Evolutionary conservation across 2,329 filamentous ascomycete species (phyloP).

Genomic region (Xylaria sp.): DNA sequence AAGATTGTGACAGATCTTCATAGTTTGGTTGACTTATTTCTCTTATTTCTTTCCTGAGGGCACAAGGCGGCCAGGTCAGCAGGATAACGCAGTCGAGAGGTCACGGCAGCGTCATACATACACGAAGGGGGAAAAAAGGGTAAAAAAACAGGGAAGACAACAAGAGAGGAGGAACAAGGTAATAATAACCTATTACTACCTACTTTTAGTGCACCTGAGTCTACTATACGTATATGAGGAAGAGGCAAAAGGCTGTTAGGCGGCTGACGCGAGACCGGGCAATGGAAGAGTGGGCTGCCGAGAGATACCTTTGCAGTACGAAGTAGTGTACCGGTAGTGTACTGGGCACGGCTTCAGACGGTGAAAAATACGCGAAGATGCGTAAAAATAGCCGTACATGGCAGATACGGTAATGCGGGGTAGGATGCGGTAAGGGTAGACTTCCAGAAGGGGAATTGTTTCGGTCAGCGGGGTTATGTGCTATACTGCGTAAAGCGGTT

Average conservation of each 20-base stretch:
- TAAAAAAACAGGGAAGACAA: conserved; percentile 16
- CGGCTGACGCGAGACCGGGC: conserved; percentile 37
- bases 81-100: conserved; percentile 22
- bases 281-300: conserved; percentile 8
- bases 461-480: not conserved
- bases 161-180: not conserved
- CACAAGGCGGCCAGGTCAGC: conserved; percentile 25
- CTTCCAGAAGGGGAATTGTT: conserved; percentile 32
- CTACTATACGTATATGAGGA: conserved; percentile 1
- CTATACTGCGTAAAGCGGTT: not conserved
- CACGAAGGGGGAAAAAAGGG: not conserved
- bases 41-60: not conserved
- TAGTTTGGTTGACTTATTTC: not conserved
- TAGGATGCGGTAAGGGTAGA: conserved; percentile 10
- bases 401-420: conserved; percentile 29
- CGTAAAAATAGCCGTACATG: not conserved
- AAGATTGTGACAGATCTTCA: not conserved
- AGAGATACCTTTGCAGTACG: too few relatives aligned
- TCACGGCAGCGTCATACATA: conserved; percentile 27
- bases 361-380: conserved; percentile 1
- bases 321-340: too few relatives aligned
- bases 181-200: too few relatives aligned
- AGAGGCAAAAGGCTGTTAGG: conserved; percentile 32
- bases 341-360: not conserved
- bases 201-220: not conserved